Percentiles rank a stretch among this genome's conserved stretches.
phyloP scores from a whole-genome alignment of 495 filamentous ascomycete species.

The Neurospora pannonica region DNA sequence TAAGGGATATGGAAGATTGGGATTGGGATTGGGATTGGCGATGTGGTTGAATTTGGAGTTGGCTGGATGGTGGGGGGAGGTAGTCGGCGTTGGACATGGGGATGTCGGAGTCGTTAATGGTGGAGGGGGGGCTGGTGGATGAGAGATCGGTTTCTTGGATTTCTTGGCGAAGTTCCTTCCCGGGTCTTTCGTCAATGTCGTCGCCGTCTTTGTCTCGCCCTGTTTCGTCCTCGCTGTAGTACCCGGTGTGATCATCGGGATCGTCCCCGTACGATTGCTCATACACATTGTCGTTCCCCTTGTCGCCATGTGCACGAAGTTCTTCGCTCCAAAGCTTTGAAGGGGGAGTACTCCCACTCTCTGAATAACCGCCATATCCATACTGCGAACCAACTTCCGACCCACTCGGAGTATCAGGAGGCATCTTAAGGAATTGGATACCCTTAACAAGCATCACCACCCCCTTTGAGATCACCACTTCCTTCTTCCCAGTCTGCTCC shows the following conservation, averaged over 20 bases:
- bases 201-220: not conserved
- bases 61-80: not conserved
- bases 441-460: not conserved
- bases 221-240: not conserved
- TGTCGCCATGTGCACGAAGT: not conserved
- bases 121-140: not conserved
- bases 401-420: not conserved
- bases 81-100: not conserved
- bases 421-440: not conserved
- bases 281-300: not conserved
- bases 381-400: not conserved
- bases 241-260: not conserved
- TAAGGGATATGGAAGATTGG: not conserved
- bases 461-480: not conserved
- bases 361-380: not conserved
- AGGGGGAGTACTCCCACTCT: not conserved
- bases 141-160: not conserved
- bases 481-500: not conserved
- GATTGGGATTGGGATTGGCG: not conserved
- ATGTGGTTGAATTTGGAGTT: not conserved
- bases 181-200: not conserved
- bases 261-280: not conserved
- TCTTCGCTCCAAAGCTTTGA: not conserved
- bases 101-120: not conserved
- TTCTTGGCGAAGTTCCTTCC: not conserved